These are phyloP conservation scores for Paradendryphiella salina DNA, from an alignment of 2,329 filamentous ascomycete species.

Conservation along the genomic window DNA sequence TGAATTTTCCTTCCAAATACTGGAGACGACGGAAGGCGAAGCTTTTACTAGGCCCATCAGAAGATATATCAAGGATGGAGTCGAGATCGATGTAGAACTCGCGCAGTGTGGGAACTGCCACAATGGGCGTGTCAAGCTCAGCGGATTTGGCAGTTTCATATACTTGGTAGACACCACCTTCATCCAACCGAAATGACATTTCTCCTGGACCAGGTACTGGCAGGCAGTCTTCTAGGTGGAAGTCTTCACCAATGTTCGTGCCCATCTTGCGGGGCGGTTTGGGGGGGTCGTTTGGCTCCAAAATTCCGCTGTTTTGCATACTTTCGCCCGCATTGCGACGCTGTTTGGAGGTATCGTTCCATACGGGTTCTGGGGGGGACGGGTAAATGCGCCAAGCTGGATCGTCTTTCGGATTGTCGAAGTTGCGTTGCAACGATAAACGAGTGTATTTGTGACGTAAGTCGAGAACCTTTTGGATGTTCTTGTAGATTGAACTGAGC, in stretches of 20 bases:
- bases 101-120: constrained; percentile 85
- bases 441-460: constrained; percentile 85
- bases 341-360: constrained; percentile 65
- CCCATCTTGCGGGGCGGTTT: constrained; percentile 76
- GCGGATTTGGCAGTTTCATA: constrained; percentile 70
- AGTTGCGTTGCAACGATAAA: constrained; percentile 77
- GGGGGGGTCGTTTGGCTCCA: constrained; percentile 38
- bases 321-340: constrained; percentile 45
- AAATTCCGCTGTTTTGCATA: constrained; percentile 45
- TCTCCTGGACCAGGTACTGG: constrained; percentile 72
- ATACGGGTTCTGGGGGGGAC: constrained; percentile 85
- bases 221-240: constrained; percentile 75
- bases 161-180: constrained; percentile 88
- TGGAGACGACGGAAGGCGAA: constrained; percentile 94
- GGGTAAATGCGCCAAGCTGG: constrained; percentile 87
- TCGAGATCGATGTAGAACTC: constrained; percentile 98
- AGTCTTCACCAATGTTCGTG: constrained; percentile 89
- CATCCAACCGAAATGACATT: constrained; percentile 78
- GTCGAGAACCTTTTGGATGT: constrained; percentile 87
- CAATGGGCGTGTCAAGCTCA: constrained; percentile 68
- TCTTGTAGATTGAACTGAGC: constrained; percentile 81
- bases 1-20: constrained; percentile 96
- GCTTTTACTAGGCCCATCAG: constrained; percentile 93
- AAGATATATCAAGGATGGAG: constrained; percentile 81
- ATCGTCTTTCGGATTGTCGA: constrained; percentile 86